These are phyloP conservation scores for Dictyostelium intermedium DNA, from an alignment of 78 protist genomes.

Conservation along the genomic window DNA sequence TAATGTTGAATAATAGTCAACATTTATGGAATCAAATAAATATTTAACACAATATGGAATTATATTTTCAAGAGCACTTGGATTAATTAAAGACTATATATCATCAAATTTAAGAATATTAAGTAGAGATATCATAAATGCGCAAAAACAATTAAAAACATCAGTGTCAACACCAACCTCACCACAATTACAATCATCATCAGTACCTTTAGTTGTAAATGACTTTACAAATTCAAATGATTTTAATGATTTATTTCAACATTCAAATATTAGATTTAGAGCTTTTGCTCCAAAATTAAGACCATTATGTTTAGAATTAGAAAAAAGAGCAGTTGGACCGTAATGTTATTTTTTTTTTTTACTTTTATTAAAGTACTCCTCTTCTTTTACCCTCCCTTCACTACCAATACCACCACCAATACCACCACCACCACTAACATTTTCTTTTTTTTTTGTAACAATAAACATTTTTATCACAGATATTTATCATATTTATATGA, in stretches of 20 bases:
- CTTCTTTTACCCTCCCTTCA: no score
- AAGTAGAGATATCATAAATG: conserved; percentile 9
- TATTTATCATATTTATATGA: conserved; percentile 21
- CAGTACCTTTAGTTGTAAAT: not conserved
- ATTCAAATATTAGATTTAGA: conserved; percentile 71
- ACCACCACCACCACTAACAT: not conserved
- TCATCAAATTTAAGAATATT: conserved; percentile 32
- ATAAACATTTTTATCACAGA: not conserved
- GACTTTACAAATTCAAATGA: not conserved
- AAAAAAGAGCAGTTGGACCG: conserved; percentile 59
- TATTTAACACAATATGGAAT: conserved; percentile 57
- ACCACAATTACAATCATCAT: conserved; percentile 18
- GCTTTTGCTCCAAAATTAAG: conserved; percentile 71
- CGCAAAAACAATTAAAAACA: conserved; percentile 24
- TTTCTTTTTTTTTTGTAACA: not conserved
- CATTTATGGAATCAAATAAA: conserved; percentile 35
- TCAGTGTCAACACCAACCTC: not conserved
- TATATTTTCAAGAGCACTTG: conserved; percentile 39
- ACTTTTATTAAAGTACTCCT: no score
- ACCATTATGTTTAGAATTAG: conserved; percentile 73
- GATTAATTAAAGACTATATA: conserved; percentile 66
- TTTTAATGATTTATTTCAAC: conserved; percentile 34
- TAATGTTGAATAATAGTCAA: not conserved
- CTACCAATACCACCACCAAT: no score
- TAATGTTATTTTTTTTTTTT: not conserved